A percentile compares a stretch with the other conserved stretches of the same genome.
phyloP scores from a whole-genome alignment of 768 basidiomycete genomes.

The Tylopilus felleus region DNA sequence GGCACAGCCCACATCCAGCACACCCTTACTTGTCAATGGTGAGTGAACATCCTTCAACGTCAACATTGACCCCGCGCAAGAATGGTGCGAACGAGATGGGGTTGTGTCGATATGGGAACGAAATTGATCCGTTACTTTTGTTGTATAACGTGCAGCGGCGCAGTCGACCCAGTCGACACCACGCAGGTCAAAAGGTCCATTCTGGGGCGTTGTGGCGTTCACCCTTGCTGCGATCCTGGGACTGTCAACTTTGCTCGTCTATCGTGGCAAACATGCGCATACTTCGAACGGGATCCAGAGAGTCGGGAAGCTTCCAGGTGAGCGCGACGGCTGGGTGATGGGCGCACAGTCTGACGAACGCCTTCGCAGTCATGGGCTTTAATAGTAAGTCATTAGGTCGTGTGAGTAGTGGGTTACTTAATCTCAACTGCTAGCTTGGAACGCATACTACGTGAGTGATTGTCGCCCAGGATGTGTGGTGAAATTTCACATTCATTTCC shows the following conservation, averaged over 20 bases:
- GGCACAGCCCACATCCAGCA: conserved; percentile 5
- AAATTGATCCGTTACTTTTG: neutral
- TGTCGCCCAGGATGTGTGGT: neutral
- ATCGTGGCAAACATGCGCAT: conserved; percentile 3
- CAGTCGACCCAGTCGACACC: neutral
- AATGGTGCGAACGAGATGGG: neutral
- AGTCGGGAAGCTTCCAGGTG: conserved; percentile 38
- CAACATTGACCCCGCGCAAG: neutral
- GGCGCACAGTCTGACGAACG: neutral
- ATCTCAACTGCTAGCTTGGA: conserved; percentile 49
- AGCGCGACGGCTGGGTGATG: neutral
- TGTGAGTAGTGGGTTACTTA: conserved; percentile 4
- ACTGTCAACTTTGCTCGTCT: conserved; percentile 12
- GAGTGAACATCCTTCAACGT: neutral
- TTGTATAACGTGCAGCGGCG: neutral
- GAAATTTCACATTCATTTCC: neutral
- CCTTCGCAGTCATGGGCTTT: conserved; percentile 51
- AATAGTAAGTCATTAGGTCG: conserved; percentile 45
- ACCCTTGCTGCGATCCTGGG: conserved; percentile 21
- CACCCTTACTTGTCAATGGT: conserved; percentile 24
- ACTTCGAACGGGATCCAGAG: conserved; percentile 11
- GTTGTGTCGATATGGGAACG: neutral
- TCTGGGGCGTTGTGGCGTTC: conserved; percentile 15
- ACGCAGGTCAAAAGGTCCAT: neutral
- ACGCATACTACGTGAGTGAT: conserved; percentile 55